Evolutionary conservation across 2,329 filamentous ascomycete genomes (phyloP).

Genomic region (Trichothecium sympodiale): DNA sequence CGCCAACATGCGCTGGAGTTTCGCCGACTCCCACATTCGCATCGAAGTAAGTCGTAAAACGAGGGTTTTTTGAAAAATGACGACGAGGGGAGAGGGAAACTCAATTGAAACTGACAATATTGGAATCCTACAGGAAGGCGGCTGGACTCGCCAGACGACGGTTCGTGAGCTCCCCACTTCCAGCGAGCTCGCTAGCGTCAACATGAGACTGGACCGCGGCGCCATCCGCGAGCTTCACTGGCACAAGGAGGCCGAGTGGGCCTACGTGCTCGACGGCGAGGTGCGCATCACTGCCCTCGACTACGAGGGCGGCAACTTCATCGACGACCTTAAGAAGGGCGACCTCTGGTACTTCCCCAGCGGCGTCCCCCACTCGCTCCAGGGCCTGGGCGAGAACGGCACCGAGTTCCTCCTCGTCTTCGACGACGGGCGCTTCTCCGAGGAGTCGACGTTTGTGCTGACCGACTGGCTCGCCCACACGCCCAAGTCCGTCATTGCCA

Average conservation of each 20-base stretch:
- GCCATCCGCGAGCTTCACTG: slow-evolving; percentile 70
- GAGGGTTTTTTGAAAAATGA: not conserved
- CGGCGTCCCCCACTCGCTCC: slow-evolving; percentile 66
- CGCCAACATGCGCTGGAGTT: slow-evolving; percentile 63
- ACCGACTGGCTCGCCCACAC: slow-evolving; percentile 67
- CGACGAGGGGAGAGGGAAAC: slow-evolving; percentile 2
- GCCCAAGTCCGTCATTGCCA: slow-evolving; percentile 57
- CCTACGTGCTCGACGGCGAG: slow-evolving; percentile 59
- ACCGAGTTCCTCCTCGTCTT: slow-evolving; percentile 39
- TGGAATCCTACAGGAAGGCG: slow-evolving; percentile 48
- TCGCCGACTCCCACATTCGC: slow-evolving; percentile 51
- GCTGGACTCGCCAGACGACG: slow-evolving; percentile 68
- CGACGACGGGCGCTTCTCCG: slow-evolving; percentile 39
- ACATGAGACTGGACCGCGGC: slow-evolving; percentile 65
- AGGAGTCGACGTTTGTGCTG: slow-evolving; percentile 59
- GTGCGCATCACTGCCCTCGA: slow-evolving; percentile 65
- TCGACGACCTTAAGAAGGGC: slow-evolving; percentile 65
- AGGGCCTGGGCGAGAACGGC: slow-evolving; percentile 56
- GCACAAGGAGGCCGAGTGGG: slow-evolving; percentile 75
- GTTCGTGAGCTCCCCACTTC: slow-evolving; percentile 52
- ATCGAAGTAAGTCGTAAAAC: slow-evolving; percentile 49
- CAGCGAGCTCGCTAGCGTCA: slow-evolving; percentile 63
- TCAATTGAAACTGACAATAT: not conserved
- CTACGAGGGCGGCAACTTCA: slow-evolving; percentile 64
- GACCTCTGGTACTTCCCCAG: slow-evolving; percentile 76